Percentiles rank a stretch among this genome's conserved stretches.
Conservation (phyloP, 192 early-diverging fungal genomes). For the Mortierella alpina region DNA sequence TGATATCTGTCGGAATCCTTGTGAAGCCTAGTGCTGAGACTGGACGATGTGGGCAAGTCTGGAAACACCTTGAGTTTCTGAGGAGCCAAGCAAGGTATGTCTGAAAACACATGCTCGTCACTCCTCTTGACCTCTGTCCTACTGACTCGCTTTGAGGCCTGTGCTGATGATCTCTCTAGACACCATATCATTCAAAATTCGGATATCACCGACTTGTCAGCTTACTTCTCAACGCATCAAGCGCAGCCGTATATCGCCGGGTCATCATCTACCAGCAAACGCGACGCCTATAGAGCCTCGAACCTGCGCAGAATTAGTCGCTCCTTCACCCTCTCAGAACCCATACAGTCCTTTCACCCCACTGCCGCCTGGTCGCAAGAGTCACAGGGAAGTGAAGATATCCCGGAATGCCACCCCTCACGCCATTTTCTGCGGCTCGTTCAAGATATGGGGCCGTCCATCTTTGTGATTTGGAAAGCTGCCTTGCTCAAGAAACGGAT, state of each 20-base stretch:
- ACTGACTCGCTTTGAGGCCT: neutral
- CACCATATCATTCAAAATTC: conserved; percentile 9
- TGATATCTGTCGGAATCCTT: conserved; percentile 62
- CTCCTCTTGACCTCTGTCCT: neutral
- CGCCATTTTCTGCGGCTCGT: conserved; percentile 58
- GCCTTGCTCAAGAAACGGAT: conserved; percentile 62
- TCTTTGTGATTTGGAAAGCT: conserved; percentile 66
- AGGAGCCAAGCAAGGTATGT: conserved; percentile 52
- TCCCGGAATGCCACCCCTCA: conserved; percentile 55
- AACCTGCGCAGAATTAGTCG: conserved; percentile 35
- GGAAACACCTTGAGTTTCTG: conserved; percentile 60
- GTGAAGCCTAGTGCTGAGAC: conserved; percentile 56
- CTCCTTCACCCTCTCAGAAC: conserved; percentile 47
- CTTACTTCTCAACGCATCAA: conserved; percentile 30
- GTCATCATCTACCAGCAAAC: conserved; percentile 27
- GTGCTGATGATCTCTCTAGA: neutral
- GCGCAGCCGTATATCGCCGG: conserved; percentile 3
- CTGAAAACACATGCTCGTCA: neutral
- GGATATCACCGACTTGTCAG: conserved; percentile 11
- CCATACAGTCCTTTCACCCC: neutral
- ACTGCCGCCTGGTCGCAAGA: neutral
- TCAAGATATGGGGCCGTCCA: conserved; percentile 57
- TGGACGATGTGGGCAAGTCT: conserved; percentile 59
- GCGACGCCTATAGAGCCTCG: conserved; percentile 24
- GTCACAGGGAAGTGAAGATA: conserved; percentile 11